A percentile compares a stretch with the other conserved stretches of the same genome.
Conservation (phyloP, 2,329 filamentous ascomycete genomes). For the Xylaria arbuscula region DNA sequence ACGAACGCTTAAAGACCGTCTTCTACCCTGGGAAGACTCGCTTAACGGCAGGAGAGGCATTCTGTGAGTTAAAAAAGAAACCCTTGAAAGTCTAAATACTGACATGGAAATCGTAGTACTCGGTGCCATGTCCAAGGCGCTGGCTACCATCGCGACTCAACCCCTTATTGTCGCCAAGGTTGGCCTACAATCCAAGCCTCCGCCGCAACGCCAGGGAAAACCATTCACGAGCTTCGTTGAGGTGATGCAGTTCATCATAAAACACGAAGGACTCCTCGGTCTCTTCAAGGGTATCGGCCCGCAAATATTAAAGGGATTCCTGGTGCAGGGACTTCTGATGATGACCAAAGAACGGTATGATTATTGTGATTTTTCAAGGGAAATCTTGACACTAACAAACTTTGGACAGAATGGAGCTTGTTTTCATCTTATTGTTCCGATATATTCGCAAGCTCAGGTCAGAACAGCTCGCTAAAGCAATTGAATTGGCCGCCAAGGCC, state of each 20-base stretch:
- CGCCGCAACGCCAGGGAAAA: conserved; percentile 83
- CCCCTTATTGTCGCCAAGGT: conserved; percentile 98
- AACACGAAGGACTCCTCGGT: conserved; percentile 84
- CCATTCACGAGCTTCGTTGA: conserved; percentile 94
- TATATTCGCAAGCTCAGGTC: conserved; percentile 79
- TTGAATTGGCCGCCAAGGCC: conserved; percentile 70
- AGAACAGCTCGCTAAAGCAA: conserved; percentile 75
- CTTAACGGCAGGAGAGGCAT: conserved; percentile 87
- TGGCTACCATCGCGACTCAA: conserved; percentile 92
- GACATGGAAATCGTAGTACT: conserved; percentile 68
- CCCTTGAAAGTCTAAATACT: conserved; percentile 22
- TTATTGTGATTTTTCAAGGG: neutral
- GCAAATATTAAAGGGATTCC: conserved; percentile 89
- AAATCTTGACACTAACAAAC: conserved; percentile 34
- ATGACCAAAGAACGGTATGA: conserved; percentile 95
- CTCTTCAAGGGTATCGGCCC: conserved; percentile 97
- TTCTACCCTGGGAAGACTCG: conserved; percentile 81
- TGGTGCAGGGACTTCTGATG: conserved; percentile 97
- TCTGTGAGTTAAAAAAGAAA: conserved; percentile 70
- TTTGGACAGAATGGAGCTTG: conserved; percentile 77
- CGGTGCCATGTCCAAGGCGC: conserved; percentile 89
- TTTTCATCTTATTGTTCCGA: conserved; percentile 87
- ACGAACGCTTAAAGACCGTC: conserved; percentile 83
- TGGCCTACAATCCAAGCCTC: conserved; percentile 92
- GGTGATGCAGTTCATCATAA: conserved; percentile 92